These are phyloP conservation scores for Hypomyces perniciosus DNA, from an alignment of 2,329 filamentous ascomycete genomes.

Conservation along the genomic window DNA sequence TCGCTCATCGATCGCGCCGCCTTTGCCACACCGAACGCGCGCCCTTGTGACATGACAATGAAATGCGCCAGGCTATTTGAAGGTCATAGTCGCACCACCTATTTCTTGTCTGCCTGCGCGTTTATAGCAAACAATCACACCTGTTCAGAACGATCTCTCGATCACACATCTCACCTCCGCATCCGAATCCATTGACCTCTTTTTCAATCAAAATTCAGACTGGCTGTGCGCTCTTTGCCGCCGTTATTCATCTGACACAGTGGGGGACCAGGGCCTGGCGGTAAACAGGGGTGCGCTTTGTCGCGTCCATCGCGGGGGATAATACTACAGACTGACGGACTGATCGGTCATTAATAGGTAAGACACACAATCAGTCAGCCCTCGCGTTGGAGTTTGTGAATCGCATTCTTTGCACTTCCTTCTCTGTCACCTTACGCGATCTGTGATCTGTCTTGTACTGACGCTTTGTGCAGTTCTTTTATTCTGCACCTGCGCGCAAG, in stretches of 20 bases:
- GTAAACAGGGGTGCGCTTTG: neutral
- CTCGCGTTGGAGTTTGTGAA: constrained; percentile 25
- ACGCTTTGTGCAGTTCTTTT: constrained; percentile 10
- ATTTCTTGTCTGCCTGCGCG: neutral
- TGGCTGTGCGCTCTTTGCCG: no score
- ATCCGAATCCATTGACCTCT: no score
- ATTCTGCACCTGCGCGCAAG: constrained; percentile 25
- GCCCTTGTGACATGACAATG: constrained; percentile 12
- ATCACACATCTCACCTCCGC: no score
- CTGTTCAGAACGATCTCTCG: neutral
- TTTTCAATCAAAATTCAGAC: no score
- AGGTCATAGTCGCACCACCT: neutral
- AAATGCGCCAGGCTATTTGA: constrained; percentile 8
- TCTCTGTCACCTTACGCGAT: neutral
- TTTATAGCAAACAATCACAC: neutral
- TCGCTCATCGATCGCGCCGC: constrained; percentile 30
- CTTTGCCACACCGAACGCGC: constrained; percentile 15
- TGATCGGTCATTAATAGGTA: neutral
- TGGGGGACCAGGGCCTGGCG: neutral
- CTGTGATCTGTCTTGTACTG: neutral
- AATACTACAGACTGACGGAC: neutral
- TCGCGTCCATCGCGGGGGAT: constrained; percentile 10
- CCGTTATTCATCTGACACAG: neutral
- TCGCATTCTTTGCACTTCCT: neutral
- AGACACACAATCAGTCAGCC: constrained; percentile 18